Base-by-base conservation (phyloP, 2,329 filamentous ascomycete species). In the Pseudogymnoascus destructans region DNA sequence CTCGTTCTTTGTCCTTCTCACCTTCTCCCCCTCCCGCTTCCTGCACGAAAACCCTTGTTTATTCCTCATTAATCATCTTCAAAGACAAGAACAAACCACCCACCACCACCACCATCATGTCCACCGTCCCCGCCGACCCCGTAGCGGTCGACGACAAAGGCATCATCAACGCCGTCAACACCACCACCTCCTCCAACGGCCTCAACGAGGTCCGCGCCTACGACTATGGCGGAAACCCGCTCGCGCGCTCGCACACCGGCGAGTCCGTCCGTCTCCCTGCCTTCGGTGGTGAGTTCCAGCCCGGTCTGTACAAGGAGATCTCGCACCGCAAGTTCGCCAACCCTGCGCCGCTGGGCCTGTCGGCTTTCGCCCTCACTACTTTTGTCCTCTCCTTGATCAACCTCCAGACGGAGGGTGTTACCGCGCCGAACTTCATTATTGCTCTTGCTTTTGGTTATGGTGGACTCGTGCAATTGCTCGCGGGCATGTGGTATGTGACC, bases 401-500 rank as follows among this genome's bases (percentile, higher is more conserved):
- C 68, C 71, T 82, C 68, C 71, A 73, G 15, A 70, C 77, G 3
- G 70, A 73, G 3, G 71, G 72, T 57, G 69, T 82, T 30, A 65
- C 67, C 0, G 64, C 65, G 21, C 77, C 78, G 2, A 80, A 76
- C 64, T 74, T 84, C 32, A 77, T 83, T 36, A 71, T 83, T 42
- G 75, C 73, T 13, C 68, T 77, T 17, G 79, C 80, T 6, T 80
- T 78, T 64, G 81, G 74, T 57, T 85, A 86, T 68, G 84, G 84
- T 68, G 84, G 84, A 59, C 73, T 85, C 6, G 77, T 85, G n/a
- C 84, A 87, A 69, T 72, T 86, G 66, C 72, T 85, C 57, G 81
- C 82, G 52, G 84, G 84, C 66, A 85, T 87, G 81, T 84, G 81
- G 80, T 80, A 75, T 58, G 68, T 69, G 23, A 32, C 17, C 15